These are phyloP conservation scores for Thelonectria discophora DNA, from an alignment of 2,329 filamentous ascomycete genomes.

Conservation along the genomic window DNA sequence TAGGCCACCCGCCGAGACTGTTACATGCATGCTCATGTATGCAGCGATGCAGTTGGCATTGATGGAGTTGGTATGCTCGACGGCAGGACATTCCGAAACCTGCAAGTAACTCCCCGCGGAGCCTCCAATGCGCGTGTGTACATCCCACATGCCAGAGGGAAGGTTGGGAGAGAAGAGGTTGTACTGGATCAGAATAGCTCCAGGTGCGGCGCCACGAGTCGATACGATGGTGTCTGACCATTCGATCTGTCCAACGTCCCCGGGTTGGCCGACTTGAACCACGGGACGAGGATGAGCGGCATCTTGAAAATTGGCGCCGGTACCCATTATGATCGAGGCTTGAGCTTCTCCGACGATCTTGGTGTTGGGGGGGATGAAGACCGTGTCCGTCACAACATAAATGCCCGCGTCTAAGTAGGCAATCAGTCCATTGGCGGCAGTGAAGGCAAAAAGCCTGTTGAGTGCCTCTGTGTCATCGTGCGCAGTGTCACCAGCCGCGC, in stretches of 20 bases:
- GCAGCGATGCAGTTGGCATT: slow-evolving; percentile 51
- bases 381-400: slow-evolving; percentile 67
- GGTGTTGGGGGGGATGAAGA: slow-evolving; percentile 57
- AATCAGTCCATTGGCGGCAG: slow-evolving; percentile 62
- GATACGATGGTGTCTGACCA: slow-evolving; percentile 77
- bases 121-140: slow-evolving; percentile 79
- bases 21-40: slow-evolving; percentile 56
- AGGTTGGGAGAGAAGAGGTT: slow-evolving; percentile 64
- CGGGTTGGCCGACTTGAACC: slow-evolving; percentile 70
- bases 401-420: slow-evolving; percentile 70
- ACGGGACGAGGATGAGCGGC: slow-evolving; percentile 69
- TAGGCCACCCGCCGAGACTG: slow-evolving; percentile 48
- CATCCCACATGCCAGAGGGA: slow-evolving; percentile 74
- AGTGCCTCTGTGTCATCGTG: slow-evolving; percentile 80
- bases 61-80: slow-evolving; percentile 43
- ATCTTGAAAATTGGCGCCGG: slow-evolving; percentile 64
- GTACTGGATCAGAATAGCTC: slow-evolving; percentile 77
- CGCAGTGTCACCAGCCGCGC: slow-evolving; percentile 69
- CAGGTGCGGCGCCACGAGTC: slow-evolving; percentile 71
- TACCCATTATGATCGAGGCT: slow-evolving; percentile 62
- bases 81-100: slow-evolving; percentile 71
- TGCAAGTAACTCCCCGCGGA: slow-evolving; percentile 75
- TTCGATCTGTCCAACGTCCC: slow-evolving; percentile 72
- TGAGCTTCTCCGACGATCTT: slow-evolving; percentile 69
- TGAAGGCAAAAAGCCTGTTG: slow-evolving; percentile 60